These are phyloP conservation scores for Tetradesmus obliquus DNA, from an alignment of 139 green algal genomes.

Conservation along the genomic window DNA sequence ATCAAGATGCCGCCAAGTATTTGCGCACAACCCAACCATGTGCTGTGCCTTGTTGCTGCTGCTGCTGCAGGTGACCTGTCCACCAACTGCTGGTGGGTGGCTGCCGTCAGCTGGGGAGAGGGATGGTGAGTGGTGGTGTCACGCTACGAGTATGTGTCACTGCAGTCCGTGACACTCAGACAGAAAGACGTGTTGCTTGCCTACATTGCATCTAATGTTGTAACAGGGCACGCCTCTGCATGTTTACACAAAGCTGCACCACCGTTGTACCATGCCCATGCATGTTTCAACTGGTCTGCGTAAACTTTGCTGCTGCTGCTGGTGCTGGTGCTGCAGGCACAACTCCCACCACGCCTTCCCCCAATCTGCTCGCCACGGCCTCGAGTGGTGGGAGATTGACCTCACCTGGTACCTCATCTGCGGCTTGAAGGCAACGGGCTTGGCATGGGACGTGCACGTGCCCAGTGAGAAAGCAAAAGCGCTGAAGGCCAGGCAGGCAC, in stretches of 20 bases:
- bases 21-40: background rate
- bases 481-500: constrained; percentile 22
- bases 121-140: constrained; percentile 64
- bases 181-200: too few relatives aligned
- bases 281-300: too few relatives aligned
- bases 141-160: background rate
- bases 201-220: too few relatives aligned
- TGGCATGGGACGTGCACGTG: constrained; percentile 69
- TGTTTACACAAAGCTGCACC: too few relatives aligned
- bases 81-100: constrained; percentile 76
- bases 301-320: background rate
- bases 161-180: too few relatives aligned
- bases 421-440: constrained; percentile 60
- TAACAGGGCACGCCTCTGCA: too few relatives aligned
- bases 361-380: constrained; percentile 67
- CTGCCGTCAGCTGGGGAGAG: constrained; percentile 87
- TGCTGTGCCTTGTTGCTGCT: background rate
- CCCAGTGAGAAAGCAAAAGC: constrained; percentile 70
- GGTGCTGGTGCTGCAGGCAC: constrained; percentile 8
- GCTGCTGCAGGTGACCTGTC: constrained; percentile 70
- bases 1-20: too few relatives aligned
- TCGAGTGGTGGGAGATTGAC: constrained; percentile 77
- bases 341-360: constrained; percentile 90
- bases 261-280: too few relatives aligned
- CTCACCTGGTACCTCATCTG: constrained; percentile 73